These are phyloP conservation scores for Aspergillus brasiliensis DNA, from an alignment of 2,329 filamentous ascomycete species.

Conservation along the genomic window DNA sequence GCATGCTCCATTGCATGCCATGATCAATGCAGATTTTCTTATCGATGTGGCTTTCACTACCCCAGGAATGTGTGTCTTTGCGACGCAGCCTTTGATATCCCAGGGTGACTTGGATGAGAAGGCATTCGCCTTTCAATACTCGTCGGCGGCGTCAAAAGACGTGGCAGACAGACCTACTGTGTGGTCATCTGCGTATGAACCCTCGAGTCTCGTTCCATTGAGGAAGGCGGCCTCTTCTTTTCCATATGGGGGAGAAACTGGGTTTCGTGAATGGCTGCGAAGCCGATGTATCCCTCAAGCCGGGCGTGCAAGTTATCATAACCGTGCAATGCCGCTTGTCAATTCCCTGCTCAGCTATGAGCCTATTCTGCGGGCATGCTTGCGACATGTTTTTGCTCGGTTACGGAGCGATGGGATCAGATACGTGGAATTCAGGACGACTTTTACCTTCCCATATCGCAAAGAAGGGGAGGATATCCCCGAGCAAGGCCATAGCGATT, in stretches of 20 bases:
- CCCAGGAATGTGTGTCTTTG: constrained; percentile 71
- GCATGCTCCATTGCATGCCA: constrained; percentile 88
- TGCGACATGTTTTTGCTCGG: constrained; percentile 69
- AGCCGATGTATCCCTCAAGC: constrained; percentile 70
- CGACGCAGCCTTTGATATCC: constrained; percentile 59
- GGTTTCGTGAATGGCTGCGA: constrained; percentile 77
- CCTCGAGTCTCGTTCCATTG: constrained; percentile 61
- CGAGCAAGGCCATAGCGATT: constrained; percentile 67
- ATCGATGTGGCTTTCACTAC: constrained; percentile 70
- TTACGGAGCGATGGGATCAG: constrained; percentile 79
- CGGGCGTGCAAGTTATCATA: constrained; percentile 76
- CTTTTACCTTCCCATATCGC: constrained; percentile 72
- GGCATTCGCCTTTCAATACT: constrained; percentile 64
- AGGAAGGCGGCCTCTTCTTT: constrained; percentile 70
- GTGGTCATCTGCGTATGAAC: constrained; percentile 67
- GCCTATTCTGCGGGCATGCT: constrained; percentile 78
- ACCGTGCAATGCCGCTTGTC: constrained; percentile 71
- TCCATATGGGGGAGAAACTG: constrained; percentile 68
- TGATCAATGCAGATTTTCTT: constrained; percentile 83
- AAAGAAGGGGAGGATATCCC: constrained; percentile 64
- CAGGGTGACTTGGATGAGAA: constrained; percentile 57
- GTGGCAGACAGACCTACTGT: constrained; percentile 54
- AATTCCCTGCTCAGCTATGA: constrained; percentile 82
- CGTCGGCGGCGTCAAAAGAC: constrained; percentile 48
- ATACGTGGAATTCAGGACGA: constrained; percentile 80